Conservation (phyloP, 2,329 filamentous ascomycete genomes). For the Elsinoe australis region DNA sequence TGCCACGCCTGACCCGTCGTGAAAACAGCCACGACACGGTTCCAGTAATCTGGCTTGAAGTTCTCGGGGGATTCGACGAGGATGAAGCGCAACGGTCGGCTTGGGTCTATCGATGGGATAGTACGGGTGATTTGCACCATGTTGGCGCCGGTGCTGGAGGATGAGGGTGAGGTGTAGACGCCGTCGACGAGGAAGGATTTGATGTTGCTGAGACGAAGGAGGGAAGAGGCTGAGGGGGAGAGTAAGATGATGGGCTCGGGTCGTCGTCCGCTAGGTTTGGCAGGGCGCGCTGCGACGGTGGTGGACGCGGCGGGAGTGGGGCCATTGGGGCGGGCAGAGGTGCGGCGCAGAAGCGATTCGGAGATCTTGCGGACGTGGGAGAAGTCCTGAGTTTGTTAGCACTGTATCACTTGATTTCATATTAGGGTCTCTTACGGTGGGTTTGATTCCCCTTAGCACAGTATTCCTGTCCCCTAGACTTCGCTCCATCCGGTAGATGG, state of each 20-base stretch:
- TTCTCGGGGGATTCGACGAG: conserved; percentile 87
- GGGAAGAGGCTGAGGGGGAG: conserved; percentile 87
- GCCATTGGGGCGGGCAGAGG: conserved; percentile 33
- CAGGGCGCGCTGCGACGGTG: conserved; percentile 23
- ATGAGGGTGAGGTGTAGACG: conserved; percentile 64
- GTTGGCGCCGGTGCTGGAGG: conserved; percentile 53
- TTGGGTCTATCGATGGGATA: conserved; percentile 61
- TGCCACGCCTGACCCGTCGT: conserved; percentile 98
- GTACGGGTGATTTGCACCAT: conserved; percentile 79
- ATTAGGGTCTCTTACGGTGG: conserved; percentile 56
- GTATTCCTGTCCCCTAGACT: conserved; percentile 90
- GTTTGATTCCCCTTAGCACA: conserved; percentile 76
- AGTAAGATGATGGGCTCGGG: conserved; percentile 89
- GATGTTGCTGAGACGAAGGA: conserved; percentile 91
- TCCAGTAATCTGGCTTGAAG: conserved; percentile 98
- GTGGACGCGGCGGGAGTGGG: conserved; percentile 42
- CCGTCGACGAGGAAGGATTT: conserved; percentile 87
- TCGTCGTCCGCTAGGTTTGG: conserved; percentile 38
- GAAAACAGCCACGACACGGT: conserved; percentile 88
- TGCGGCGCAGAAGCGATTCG: conserved; percentile 60
- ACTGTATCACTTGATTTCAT: too few species aligned
- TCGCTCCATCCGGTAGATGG: conserved; percentile 87
- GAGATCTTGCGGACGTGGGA: conserved; percentile 85
- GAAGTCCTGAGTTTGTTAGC: conserved; percentile 61
- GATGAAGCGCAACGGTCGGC: conserved; percentile 79